Base-by-base conservation (phyloP, 2,329 filamentous ascomycete genomes). In the Venturia nashicola region DNA sequence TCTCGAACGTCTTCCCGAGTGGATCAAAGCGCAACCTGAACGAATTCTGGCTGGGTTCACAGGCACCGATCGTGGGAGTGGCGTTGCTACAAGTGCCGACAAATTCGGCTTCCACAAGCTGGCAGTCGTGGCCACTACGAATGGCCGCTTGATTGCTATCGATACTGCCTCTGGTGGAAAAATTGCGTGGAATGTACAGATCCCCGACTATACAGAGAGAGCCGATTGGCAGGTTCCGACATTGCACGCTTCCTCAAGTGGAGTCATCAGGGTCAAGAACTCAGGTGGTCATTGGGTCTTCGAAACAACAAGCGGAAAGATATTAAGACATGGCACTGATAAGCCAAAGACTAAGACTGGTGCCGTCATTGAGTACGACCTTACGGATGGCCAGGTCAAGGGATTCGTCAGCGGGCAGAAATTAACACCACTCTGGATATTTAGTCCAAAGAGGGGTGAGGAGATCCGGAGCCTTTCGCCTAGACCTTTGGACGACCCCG, bases 101-200 rank as follows among this genome's bases (percentile, higher is more conserved):
- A 84, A 81, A 46, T 97, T 97, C 73, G 93, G 93, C 5, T 93
- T 97, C 75, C 87, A 90, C 73, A 96, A 96, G 75, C 78, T 93
- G 40, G 83, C 92, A 6, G 80, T 97, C 65, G 79, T 96, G 61
- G 91, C 88, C 6, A 96, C 92, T 1, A 82, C 84, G 63, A 86
- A 86, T 64, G 92, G 92, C 16, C 86, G 89, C 67, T 77, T 97
- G 20, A 88, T 92, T 68, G 90, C 87, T 3, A 78, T 99, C 23
- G 87, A 96, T 73, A 85, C 87, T 42, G 90, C 86, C 32, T 86
- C 86, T 65, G 81, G 87, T 14, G 91, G 91, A 4, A 81, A 81
- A 43, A 78, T 96, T 11, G 75, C 89, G 20, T 97, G 94, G 94
- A 87, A 84, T 57, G 79, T 83, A 59, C 82, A 87, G 67, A 83